Evolutionary conservation across 768 basidiomycete species (phyloP).

Genomic region (Gloeophyllum trabeum): DNA sequence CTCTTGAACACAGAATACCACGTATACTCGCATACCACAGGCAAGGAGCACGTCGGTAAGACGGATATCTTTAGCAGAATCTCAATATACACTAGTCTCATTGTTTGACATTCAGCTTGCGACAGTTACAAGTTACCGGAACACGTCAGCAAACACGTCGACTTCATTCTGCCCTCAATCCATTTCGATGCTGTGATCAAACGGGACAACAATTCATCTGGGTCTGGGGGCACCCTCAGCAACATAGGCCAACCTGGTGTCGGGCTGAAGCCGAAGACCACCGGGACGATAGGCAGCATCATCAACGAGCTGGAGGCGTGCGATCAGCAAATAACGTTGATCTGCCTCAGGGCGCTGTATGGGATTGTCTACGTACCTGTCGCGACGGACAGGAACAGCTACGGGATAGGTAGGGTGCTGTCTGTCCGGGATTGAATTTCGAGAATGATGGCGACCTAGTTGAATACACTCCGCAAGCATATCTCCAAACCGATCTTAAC

Average conservation of each 20-base stretch:
- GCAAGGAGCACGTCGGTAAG: constrained; percentile 1
- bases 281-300: background rate
- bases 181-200: constrained; percentile 5
- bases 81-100: background rate
- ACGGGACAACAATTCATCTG: background rate
- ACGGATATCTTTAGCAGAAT: background rate
- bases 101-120: constrained; percentile 3
- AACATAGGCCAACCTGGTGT: background rate
- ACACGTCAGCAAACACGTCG: constrained; percentile 8
- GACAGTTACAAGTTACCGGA: constrained; percentile 9
- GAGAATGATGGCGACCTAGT: constrained; percentile 18
- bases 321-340: constrained; percentile 19
- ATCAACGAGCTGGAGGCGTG: background rate
- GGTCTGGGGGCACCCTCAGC: background rate
- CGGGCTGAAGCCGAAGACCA: background rate
- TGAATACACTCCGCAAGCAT: constrained; percentile 42
- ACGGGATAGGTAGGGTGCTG: constrained; percentile 22
- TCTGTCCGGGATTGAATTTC: background rate
- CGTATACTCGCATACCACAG: constrained; percentile 22
- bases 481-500: constrained; percentile 31
- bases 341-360: constrained; percentile 28
- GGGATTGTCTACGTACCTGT: constrained; percentile 10
- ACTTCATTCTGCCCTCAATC: constrained; percentile 9
- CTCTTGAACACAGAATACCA: constrained; percentile 33
- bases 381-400: constrained; percentile 16